Base-by-base conservation (phyloP, 306 rosid genomes). In the Fragaria ananassa region DNA sequence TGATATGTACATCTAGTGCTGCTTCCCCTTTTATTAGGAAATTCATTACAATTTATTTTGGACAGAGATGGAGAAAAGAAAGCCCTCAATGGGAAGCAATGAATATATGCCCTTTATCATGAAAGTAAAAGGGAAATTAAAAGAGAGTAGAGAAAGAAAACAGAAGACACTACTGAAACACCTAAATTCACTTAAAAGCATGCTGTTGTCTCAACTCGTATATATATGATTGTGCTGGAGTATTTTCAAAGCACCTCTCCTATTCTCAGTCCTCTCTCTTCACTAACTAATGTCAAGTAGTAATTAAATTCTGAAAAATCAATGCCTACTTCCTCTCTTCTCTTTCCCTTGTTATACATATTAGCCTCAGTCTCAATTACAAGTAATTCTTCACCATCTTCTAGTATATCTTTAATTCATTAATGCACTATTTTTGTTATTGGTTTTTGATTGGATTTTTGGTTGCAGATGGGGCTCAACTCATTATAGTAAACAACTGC, bases 401-500 rank as follows among this genome's bases (percentile, higher is more conserved):
- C 79, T 65, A 65, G 53, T 58, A 75, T n/a, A 47, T 51, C 12
- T 84, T 25, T 75, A 73, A 12, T 63, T n/a, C 23, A 18, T n/a
- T 63, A n/a, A 11, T 45, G 70, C 35, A 54, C 42, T 27, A 49
- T 56, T 4, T 17, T 68, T 4, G 11, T 31, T 56, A 19, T 42
- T 5, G 66, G 66, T 51, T 53, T 12, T 25, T 27, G 29, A 45
- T 74, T 78, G 83, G 66, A 50, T 51, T 53, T 12, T 25, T 21
- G 29, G 37, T 74, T 78, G 83, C 89, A 94, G 98, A 87, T 85
- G 98, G 96, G 41, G 89, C 91, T 50, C 96, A 92, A 29, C 89
- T 94, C 2, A 94, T 94, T 68, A 1, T 94, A 76, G 97, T 87
- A 46, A 94, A 94, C 93, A 94, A 94, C 71, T 94, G 98, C 74